Base-by-base conservation (phyloP, 2,329 filamentous ascomycete genomes). In the Fusarium palustre region DNA sequence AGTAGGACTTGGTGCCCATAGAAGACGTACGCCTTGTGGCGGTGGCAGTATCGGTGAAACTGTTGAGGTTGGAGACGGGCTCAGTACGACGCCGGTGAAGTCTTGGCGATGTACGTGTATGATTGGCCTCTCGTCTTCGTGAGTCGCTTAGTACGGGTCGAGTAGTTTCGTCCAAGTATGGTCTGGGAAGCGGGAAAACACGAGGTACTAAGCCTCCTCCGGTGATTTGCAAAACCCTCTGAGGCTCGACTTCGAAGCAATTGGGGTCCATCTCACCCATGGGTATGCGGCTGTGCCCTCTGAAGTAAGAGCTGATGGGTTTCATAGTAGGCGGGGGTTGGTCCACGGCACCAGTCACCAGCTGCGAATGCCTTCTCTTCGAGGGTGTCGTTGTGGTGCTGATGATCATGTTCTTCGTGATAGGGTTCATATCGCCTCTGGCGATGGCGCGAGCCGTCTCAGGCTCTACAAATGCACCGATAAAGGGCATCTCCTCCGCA, bases 341-440 rank as follows among this genome's bases (percentile, higher is more conserved):
- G 50, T 69, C 61, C 16, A 71, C 54, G 20, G 69, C 48, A 6
- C 68, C 57, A 10, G 72, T 61, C 5, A 73, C 70, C 5, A 75
- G 73, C 47, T 82, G 80, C n/a, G 81, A 82, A 56, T 81, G 77
- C 62, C 78, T 78, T 66, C 81, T 75, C 73, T 82, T 83, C 55
- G 77, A 78, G 13, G 85, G 83, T 18, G 81, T 80, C 13, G 75
- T 70, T 10, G 79, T 64, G n/a, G 80, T 25, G 10, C 24, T 52
- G 28, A 52, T 53, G 22, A 89, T 87, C 22, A 84, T 86, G 63
- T 90, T 78, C 79, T 97, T 98, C 2, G 94, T 97, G 70, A 95
- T 96, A 3, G 96, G 96, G 77, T 98, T 91, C 46, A 97, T 80
- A 71, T 97, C 92, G 36, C 96, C 96, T 38, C 78, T 82, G 25